A percentile compares a stretch with the other conserved stretches of the same genome.
These are phyloP conservation scores for Hypocrella siamensis DNA, from an alignment of 2,329 filamentous ascomycete genomes.

Conservation along the genomic window DNA sequence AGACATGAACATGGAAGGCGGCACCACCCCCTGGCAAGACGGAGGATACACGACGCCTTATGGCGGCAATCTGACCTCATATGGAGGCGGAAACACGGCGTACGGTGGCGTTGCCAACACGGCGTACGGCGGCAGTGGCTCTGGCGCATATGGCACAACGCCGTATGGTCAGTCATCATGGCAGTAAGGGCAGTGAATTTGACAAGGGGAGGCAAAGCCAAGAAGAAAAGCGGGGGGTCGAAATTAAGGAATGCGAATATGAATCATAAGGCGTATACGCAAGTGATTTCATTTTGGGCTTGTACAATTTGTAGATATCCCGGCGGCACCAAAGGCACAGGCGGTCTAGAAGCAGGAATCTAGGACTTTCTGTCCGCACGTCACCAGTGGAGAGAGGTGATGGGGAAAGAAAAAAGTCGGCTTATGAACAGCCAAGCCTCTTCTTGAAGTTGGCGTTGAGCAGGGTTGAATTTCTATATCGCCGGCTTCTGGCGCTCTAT, in stretches of 20 bases:
- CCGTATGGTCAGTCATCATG: constrained; percentile 34
- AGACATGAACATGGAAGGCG: constrained; percentile 43
- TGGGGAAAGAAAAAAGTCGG: background rate
- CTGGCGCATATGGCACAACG: constrained; percentile 27
- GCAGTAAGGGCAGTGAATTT: constrained; percentile 19
- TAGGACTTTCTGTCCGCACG: too few relatives aligned
- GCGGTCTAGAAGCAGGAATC: too few relatives aligned
- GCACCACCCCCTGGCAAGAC: constrained; percentile 39
- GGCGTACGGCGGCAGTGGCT: constrained; percentile 46
- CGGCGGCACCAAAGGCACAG: background rate
- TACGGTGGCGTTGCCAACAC: constrained; percentile 55
- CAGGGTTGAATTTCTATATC: too few relatives aligned
- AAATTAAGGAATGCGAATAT: too few relatives aligned
- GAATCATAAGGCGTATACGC: too few relatives aligned
- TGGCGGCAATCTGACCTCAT: constrained; percentile 50
- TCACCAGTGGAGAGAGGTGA: background rate
- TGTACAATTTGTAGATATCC: constrained; percentile 2
- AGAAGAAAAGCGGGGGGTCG: too few relatives aligned
- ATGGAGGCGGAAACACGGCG: constrained; percentile 48
- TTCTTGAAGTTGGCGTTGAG: too few relatives aligned
- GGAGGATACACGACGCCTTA: constrained; percentile 48
- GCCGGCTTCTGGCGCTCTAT: too few relatives aligned
- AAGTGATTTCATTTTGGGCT: constrained; percentile 1
- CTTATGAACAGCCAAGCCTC: too few relatives aligned
- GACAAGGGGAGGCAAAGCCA: too few relatives aligned